Percentiles rank a stretch among this genome's conserved stretches.
phyloP scores from a whole-genome alignment of 1,284 basidiomycete species.

The Cutaneotrichosporon sp. region DNA sequence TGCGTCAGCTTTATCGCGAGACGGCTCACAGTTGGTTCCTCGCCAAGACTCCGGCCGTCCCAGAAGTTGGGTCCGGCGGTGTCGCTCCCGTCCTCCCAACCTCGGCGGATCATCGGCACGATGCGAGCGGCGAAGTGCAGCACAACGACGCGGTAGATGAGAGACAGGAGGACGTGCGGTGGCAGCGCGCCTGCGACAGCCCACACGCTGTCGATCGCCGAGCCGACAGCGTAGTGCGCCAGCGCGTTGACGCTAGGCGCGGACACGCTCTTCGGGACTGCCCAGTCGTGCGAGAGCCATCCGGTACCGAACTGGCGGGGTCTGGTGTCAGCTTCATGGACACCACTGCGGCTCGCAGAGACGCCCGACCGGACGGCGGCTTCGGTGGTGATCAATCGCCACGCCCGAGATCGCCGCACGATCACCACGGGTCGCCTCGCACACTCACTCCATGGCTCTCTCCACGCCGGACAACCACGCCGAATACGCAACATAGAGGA shows the following conservation, averaged over 20 bases:
- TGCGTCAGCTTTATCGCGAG: constrained; percentile 16
- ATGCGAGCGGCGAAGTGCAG: constrained; percentile 83
- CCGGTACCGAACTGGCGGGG: constrained; percentile 45
- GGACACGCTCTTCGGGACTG: constrained; percentile 19
- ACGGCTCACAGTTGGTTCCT: constrained; percentile 49
- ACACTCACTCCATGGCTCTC: constrained; percentile 48
- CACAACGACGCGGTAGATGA: constrained; percentile 77
- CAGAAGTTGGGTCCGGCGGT: constrained; percentile 40
- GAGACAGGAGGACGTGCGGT: constrained; percentile 62
- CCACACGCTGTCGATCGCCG: constrained; percentile 39
- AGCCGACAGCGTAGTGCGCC: constrained; percentile 30
- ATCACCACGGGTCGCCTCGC: background rate
- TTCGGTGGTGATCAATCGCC: background rate
- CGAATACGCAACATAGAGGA: constrained; percentile 70
- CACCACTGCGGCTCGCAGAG: background rate
- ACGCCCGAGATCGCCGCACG: background rate
- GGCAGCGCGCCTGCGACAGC: constrained; percentile 41
- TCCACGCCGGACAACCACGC: constrained; percentile 53
- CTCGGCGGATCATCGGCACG: constrained; percentile 66
- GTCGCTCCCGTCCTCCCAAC: constrained; percentile 45
- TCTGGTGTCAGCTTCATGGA: constrained; percentile 24
- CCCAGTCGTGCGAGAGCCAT: constrained; percentile 39
- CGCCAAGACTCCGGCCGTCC: constrained; percentile 47
- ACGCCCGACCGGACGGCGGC: no score
- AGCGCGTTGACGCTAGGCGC: constrained; percentile 30